Evolutionary conservation across 2,329 filamentous ascomycete species (phyloP), one percentile per base, ranked within the genome.

Genomic region (Dothideomycetes sp.): DNA sequence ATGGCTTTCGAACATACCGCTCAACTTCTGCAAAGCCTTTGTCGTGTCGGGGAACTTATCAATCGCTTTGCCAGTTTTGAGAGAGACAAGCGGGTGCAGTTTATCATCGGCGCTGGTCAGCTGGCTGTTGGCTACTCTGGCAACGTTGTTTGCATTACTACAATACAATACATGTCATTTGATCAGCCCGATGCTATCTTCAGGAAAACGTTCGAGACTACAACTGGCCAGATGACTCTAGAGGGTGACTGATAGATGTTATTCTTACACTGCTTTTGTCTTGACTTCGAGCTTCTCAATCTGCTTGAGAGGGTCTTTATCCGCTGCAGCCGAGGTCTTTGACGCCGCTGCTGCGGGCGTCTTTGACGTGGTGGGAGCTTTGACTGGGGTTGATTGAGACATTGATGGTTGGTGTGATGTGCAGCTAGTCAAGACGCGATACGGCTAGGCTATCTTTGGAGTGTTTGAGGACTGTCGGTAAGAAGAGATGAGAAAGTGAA

Each of bases 61-160:
- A 12, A 58, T 45, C 2, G 53, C 39, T 31, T 53, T 54, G 37
- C 51, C 49, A 3, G 51, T 57, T 50, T 57, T 58, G 13, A 59
- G 39, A 11, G 48, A 50, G 5, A 54, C 25, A n/a, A 59, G 41
- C 4, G 51, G 50, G 10, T 50, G 44, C 33, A 59, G 39, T 42
- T 54, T 53, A 24, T 54, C 56, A 20, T 56, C 53, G n/a, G 44
- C 48, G 20, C 44, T 45, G 3, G 45, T 51, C 29, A 58, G 42
- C 12, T 56, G 51, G 28, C 52, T 54, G 51, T 58, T 59, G 4
- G 55, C 53, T 13, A 58, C 55, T 18, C 54, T 50, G 27, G 55
- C 52, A 18, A 58, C 45, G 36, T 55, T 57, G 48, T 57, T 59
- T 20, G 50, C 45, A 28, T 55, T 57, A 11, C 51, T 55, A 34